Base-by-base conservation (phyloP, 345 rosid genomes). In the Fremontodendron californicum region DNA sequence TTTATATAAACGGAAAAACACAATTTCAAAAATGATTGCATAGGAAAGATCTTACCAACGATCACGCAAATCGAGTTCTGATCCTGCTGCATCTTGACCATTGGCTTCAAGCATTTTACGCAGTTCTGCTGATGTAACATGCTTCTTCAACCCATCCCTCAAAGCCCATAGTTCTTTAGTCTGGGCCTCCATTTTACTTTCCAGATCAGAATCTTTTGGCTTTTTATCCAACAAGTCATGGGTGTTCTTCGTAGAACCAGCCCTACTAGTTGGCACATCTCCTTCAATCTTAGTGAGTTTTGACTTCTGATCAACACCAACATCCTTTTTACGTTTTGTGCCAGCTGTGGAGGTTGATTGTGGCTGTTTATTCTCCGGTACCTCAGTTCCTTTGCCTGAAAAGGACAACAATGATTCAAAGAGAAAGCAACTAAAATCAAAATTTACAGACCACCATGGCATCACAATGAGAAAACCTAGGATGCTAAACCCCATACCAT, bases 11-110 rank as follows among this genome's bases (percentile, higher is more conserved):
- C 18, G 18, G 43, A 16, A 63, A 48, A 40, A 29, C 25, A 31
- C 43, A 48, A 71, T 9, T 18, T 49, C 40, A 51, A 51, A n/a
- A 49, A 18, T 6, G 10, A 13, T 45, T n/a, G 46, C 52, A 29
- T 55, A 31, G n/a, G 37, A 75, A 68, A 7, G 75, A 42, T 42
- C 76, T 83, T 88, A 96, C 99, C 99, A 96, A 33, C 82, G 85
- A 75, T 93, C 99, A 6, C 96, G 91, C 82, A 96, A 82, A 84
- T 89, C 95, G 82, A 93, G 90, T 82, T 96, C 98, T 65, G 98
- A 85, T 84, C 98, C 97, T 79, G 90, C 76, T 58, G 94, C 80
- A 80, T 90, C 92, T 82, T 96, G 98, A 80, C 63, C 86, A 82
- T 93, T 93, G 74, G 76, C 78, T 70, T 86, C 91, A 78, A 96